phyloP scores from a whole-genome alignment of 2,329 filamentous ascomycete species.

The Emericellopsis atlantica region DNA sequence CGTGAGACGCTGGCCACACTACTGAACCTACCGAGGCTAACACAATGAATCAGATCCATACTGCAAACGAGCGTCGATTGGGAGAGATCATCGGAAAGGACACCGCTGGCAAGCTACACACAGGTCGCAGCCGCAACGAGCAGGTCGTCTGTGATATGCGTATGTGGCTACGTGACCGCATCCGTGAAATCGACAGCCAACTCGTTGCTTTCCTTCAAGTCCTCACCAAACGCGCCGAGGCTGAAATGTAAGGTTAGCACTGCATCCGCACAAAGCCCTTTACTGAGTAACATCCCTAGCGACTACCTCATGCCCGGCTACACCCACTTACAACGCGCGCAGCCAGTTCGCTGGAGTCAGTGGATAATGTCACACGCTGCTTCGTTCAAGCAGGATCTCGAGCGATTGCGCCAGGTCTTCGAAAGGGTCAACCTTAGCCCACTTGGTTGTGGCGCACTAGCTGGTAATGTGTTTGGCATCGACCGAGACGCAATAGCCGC shows the following conservation, averaged over 20 bases:
- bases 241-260: constrained; percentile 38
- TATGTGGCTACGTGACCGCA: constrained; percentile 67
- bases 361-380: constrained; percentile 68
- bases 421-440: constrained; percentile 61
- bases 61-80: constrained; percentile 41
- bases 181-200: constrained; percentile 19
- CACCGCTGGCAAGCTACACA: constrained; percentile 61
- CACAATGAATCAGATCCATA: constrained; percentile 31
- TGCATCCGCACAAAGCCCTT: constrained; percentile 2
- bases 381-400: constrained; percentile 60
- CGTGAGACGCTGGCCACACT: constrained; percentile 12
- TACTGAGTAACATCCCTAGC: constrained; percentile 7
- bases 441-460: constrained; percentile 64
- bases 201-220: constrained; percentile 60
- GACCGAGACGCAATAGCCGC: constrained; percentile 67
- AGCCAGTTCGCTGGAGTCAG: constrained; percentile 71
- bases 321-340: constrained; percentile 72
- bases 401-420: constrained; percentile 62
- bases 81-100: constrained; percentile 60
- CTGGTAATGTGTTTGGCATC: constrained; percentile 72
- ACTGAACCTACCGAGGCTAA: constrained; percentile 7
- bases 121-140: constrained; percentile 57
- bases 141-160: constrained; percentile 65
- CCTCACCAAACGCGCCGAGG: constrained; percentile 55
- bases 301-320: constrained; percentile 78